A percentile compares a stretch with the other conserved stretches of the same genome.
phyloP scores from a whole-genome alignment of 169 alveolate species.

The Plasmodium chabaudi region DNA sequence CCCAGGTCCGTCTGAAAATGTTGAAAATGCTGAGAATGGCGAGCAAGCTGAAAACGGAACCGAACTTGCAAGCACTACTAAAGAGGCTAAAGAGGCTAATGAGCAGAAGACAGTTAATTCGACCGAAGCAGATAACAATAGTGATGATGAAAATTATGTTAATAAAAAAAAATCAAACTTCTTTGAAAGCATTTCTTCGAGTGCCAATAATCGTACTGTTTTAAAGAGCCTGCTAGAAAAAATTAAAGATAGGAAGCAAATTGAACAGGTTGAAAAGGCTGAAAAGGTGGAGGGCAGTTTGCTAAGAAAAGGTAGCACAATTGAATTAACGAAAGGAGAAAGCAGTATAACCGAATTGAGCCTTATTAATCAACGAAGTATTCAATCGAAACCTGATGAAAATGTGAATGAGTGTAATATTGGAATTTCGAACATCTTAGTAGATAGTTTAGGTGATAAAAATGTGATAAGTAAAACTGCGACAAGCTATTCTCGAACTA shows the following conservation, averaged over 20 bases:
- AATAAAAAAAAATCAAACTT: constrained; percentile 7
- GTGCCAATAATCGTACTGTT: constrained; percentile 19
- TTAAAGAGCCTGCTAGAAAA: constrained; percentile 25
- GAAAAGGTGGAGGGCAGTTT: neutral
- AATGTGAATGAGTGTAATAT: neutral
- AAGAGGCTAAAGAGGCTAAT: neutral
- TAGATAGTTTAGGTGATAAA: neutral
- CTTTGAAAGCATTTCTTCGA: constrained; percentile 38
- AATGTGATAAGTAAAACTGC: neutral
- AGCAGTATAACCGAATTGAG: neutral
- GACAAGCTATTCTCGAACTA: too few species aligned
- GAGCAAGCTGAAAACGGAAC: neutral
- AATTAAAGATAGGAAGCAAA: constrained; percentile 7
- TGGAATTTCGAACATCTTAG: neutral
- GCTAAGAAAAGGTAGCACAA: neutral
- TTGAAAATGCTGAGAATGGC: neutral
- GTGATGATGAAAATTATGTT: neutral
- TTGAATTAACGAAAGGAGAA: neutral
- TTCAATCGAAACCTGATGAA: neutral
- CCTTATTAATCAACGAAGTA: neutral
- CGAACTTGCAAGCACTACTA: neutral
- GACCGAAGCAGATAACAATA: neutral
- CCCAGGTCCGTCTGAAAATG: neutral
- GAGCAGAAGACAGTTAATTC: too few species aligned
- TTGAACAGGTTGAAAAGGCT: neutral